phyloP scores from a whole-genome alignment of 495 filamentous ascomycete genomes.

The Cudoniella acicularis region DNA sequence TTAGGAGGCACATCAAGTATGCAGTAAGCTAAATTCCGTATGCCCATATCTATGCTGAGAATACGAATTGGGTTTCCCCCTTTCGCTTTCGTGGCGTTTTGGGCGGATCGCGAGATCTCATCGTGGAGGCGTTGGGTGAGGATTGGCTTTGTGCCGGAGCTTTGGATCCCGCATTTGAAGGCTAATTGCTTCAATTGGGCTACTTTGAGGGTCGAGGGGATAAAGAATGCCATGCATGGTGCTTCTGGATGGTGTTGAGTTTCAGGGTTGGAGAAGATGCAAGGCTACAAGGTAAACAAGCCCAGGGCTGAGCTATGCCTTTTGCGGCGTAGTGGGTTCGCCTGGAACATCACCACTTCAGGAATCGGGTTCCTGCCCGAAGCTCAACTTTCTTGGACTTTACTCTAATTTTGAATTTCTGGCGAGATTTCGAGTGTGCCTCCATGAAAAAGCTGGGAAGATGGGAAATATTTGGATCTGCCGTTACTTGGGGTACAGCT shows the following conservation, averaged over 20 bases:
- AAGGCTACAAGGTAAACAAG: neutral
- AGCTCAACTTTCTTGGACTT: too few species aligned
- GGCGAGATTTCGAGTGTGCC: too few species aligned
- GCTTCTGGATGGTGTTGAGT: neutral
- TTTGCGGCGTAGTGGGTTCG: too few species aligned
- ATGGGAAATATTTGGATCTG: too few species aligned
- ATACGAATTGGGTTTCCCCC: conserved; percentile 36
- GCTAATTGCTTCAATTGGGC: conserved; percentile 15
- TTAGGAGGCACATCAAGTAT: conserved; percentile 42
- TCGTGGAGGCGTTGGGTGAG: conserved; percentile 21
- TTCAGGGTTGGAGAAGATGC: neutral
- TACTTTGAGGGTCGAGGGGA: conserved; percentile 25
- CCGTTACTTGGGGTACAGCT: too few species aligned
- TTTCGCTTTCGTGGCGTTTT: neutral
- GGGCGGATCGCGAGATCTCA: conserved; percentile 14
- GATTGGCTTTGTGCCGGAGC: conserved; percentile 26
- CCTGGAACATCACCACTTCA: too few species aligned
- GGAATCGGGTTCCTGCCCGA: too few species aligned
- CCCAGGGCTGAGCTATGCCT: too few species aligned
- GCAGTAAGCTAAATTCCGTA: conserved; percentile 79
- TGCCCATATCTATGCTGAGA: conserved; percentile 83
- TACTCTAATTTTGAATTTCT: too few species aligned
- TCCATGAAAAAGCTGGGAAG: too few species aligned
- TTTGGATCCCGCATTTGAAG: conserved; percentile 24
- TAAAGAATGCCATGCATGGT: conserved; percentile 25